Evolutionary conservation across 495 filamentous ascomycete genomes (phyloP), one percentile per base, ranked within the genome.

Genomic region (Pseudoneurospora amorphoporcata): DNA sequence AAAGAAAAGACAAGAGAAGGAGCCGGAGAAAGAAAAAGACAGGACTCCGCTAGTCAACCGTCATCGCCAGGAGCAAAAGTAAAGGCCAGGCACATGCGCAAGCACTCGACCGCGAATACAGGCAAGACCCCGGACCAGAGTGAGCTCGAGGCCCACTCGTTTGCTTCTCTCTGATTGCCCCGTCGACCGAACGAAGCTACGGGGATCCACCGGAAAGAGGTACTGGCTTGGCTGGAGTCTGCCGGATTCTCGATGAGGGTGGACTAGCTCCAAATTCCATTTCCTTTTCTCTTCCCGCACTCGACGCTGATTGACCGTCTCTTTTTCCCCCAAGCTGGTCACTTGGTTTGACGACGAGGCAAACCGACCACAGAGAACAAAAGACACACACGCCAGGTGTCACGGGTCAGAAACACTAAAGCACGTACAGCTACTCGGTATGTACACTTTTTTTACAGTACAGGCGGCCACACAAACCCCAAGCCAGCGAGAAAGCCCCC

Each of bases 131-230:
- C 70, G 72, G 73, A 69, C 73, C 73, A 72, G 71, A 35, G 53
- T 38, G 53, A 70, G 72, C 70, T 69, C 42, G 72, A 47, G 75
- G 69, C 68, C 76, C 77, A 75, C 76, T 72, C 74, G 71, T 75
- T 77, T 73, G 74, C 70, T 68, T 72, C 45, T 58, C 29, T 76
- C 69, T 79, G 76, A 77, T 79, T 77, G 73, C 75, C 69, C 74
- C 53, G 53, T 61, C 53, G 53, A 61, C 23, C 53, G 29, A 35
- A 61, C 12, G 23, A 61, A 61, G 53, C 53, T 35, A 61, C 53
- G 53, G 53, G 53, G 53, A 61, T 61, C 53, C 53, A 61, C 53
- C 53, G 14, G 23, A 61, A 40, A 61, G 53, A 61, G 53, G 53
- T 61, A 61, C 53, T 61, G 23, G 53, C 53, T 61, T 61, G 53